These are phyloP conservation scores for Sclerotinia minor DNA, from an alignment of 2,329 filamentous ascomycete genomes.

Conservation along the genomic window DNA sequence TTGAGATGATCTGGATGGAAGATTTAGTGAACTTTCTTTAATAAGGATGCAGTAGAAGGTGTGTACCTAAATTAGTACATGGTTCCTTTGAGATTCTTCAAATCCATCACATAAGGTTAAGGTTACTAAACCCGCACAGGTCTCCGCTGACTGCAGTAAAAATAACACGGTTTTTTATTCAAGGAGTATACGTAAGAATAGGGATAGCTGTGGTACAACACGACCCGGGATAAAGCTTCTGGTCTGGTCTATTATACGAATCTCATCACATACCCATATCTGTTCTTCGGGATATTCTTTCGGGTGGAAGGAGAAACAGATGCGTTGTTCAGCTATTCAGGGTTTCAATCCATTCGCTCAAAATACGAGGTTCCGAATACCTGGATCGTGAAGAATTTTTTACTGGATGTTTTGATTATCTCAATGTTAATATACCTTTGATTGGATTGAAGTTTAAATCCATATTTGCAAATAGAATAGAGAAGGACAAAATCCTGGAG, in stretches of 20 bases:
- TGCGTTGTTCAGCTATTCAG: neutral
- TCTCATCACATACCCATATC: neutral
- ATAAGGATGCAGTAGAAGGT: too few species aligned
- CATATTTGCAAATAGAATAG: neutral
- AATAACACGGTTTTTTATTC: too few species aligned
- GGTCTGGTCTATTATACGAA: neutral
- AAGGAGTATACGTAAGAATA: neutral
- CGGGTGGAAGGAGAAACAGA: neutral
- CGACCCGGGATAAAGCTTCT: neutral
- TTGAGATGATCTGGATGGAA: neutral
- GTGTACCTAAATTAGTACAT: too few species aligned
- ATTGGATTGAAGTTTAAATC: neutral
- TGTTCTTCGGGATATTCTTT: conserved; percentile 1
- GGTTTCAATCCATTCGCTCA: neutral
- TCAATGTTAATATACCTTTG: accelerated
- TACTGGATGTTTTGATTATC: too few species aligned
- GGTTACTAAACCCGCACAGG: too few species aligned
- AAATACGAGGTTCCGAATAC: neutral
- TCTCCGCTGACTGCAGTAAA: too few species aligned
- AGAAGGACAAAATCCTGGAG: neutral
- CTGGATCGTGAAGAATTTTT: too few species aligned
- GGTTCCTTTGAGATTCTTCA: too few species aligned
- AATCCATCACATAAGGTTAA: too few species aligned
- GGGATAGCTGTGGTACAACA: neutral
- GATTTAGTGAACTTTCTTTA: neutral